phyloP scores from a whole-genome alignment of 2,329 filamentous ascomycete genomes.

The Xylariaceae sp. region DNA sequence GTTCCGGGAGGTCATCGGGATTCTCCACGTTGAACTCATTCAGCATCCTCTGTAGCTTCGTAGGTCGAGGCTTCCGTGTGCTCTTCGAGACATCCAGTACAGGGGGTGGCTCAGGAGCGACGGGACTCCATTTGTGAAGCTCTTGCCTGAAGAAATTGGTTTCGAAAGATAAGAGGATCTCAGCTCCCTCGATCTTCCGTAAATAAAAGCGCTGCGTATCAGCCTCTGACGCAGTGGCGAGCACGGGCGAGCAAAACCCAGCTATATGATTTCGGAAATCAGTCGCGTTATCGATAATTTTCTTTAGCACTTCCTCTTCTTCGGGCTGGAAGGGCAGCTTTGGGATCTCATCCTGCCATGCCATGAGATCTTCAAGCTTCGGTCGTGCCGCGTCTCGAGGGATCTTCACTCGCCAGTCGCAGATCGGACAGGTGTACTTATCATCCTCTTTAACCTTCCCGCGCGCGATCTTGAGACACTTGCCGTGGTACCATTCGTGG shows the following conservation, averaged over 20 bases:
- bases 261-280: constrained; percentile 80
- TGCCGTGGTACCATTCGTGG: constrained; percentile 99
- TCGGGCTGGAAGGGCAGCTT: constrained; percentile 89
- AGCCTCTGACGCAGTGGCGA: constrained; percentile 79
- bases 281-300: constrained; percentile 80
- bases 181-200: constrained; percentile 93
- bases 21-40: constrained; percentile 83
- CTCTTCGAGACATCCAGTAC: constrained; percentile 83
- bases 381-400: constrained; percentile 92
- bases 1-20: constrained; percentile 82
- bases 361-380: constrained; percentile 83
- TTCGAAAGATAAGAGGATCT: constrained; percentile 85
- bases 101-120: constrained; percentile 80
- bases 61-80: constrained; percentile 91
- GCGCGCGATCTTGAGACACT: constrained; percentile 94
- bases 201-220: constrained; percentile 91
- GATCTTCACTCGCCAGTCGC: constrained; percentile 95
- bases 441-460: constrained; percentile 98
- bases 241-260: constrained; percentile 73
- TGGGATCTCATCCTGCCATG: constrained; percentile 79
- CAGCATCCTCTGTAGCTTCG: constrained; percentile 94
- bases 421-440: constrained; percentile 97
- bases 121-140: constrained; percentile 89
- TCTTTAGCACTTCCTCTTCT: constrained; percentile 81
- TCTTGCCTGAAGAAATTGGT: constrained; percentile 98